Evolutionary conservation across 2,329 filamentous ascomycete genomes (phyloP).

Genomic region (Kalmusia sp.): DNA sequence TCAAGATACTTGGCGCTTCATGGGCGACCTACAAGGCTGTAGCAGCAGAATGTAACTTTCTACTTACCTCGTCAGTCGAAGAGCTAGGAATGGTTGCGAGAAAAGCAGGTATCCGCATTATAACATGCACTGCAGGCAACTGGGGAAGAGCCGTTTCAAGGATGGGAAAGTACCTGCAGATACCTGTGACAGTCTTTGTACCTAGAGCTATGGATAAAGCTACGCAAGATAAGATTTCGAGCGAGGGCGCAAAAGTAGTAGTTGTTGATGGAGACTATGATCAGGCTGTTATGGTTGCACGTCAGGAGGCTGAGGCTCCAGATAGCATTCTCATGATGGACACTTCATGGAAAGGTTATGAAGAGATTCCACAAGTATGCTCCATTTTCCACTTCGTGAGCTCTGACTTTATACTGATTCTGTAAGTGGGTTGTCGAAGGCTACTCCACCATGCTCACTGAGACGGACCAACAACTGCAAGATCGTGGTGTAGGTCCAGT

Average conservation of each 20-base stretch:
- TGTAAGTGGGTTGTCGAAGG: constrained; percentile 76
- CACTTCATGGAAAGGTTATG: constrained; percentile 70
- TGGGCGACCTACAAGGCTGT: constrained; percentile 73
- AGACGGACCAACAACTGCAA: constrained; percentile 69
- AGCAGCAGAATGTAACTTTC: constrained; percentile 52
- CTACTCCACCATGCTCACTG: constrained; percentile 74
- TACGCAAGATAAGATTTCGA: constrained; percentile 62
- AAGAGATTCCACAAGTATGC: constrained; percentile 66
- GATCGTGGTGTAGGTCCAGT: constrained; percentile 45
- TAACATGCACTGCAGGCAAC: constrained; percentile 77
- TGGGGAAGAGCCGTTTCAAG: constrained; percentile 75
- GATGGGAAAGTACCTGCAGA: constrained; percentile 67
- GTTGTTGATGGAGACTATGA: constrained; percentile 70
- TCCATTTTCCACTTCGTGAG: neutral
- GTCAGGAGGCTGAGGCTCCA: constrained; percentile 48
- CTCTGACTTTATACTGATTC: constrained; percentile 12
- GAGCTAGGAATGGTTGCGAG: constrained; percentile 48
- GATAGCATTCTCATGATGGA: constrained; percentile 70
- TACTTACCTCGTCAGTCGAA: constrained; percentile 52
- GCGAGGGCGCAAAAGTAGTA: constrained; percentile 68
- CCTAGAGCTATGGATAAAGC: constrained; percentile 63
- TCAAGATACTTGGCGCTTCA: constrained; percentile 82
- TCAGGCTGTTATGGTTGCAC: constrained; percentile 61
- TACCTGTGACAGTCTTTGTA: constrained; percentile 68
- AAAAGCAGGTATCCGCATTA: constrained; percentile 51